phyloP scores from a whole-genome alignment of 2,329 filamentous ascomycete species.

The Colletotrichum tanaceti region DNA sequence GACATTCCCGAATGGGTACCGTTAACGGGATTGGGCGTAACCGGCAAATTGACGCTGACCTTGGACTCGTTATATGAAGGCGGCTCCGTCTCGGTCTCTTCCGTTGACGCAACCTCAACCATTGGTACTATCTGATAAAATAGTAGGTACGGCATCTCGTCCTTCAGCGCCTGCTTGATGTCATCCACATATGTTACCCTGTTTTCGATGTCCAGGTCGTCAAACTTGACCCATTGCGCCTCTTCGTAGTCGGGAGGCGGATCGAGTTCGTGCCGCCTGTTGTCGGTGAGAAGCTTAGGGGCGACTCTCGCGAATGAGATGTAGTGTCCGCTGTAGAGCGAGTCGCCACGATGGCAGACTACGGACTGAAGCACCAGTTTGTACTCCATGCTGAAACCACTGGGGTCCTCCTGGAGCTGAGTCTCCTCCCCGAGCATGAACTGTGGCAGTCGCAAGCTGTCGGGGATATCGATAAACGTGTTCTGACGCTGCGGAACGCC shows the following conservation, averaged over 20 bases:
- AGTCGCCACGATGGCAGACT: conserved; percentile 89
- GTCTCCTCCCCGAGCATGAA: conserved; percentile 85
- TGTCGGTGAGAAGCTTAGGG: conserved; percentile 69
- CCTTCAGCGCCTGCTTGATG: conserved; percentile 77
- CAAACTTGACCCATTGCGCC: conserved; percentile 89
- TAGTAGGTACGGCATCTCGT: conserved; percentile 93
- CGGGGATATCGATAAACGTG: conserved; percentile 91
- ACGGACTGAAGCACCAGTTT: conserved; percentile 92
- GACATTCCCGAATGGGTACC: conserved; percentile 44
- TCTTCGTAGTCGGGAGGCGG: conserved; percentile 75
- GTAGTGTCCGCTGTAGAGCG: conserved; percentile 91
- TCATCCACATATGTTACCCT: conserved; percentile 84
- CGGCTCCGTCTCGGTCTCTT: conserved; percentile 61
- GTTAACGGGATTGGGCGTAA: conserved; percentile 47
- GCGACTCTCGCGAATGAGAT: conserved; percentile 84
- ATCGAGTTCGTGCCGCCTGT: conserved; percentile 65
- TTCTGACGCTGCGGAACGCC: conserved; percentile 78
- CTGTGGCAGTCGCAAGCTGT: conserved; percentile 82
- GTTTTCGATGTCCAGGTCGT: conserved; percentile 78
- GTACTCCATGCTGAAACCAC: conserved; percentile 86
- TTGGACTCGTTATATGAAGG: conserved; percentile 70
- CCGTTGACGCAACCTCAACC: conserved; percentile 71
- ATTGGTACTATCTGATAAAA: conserved; percentile 97
- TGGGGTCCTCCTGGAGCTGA: conserved; percentile 65
- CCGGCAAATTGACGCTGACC: conserved; percentile 52